Evolutionary conservation across 2,329 filamentous ascomycete species (phyloP).

Genomic region (Sclerotinia sclerotiorum): DNA sequence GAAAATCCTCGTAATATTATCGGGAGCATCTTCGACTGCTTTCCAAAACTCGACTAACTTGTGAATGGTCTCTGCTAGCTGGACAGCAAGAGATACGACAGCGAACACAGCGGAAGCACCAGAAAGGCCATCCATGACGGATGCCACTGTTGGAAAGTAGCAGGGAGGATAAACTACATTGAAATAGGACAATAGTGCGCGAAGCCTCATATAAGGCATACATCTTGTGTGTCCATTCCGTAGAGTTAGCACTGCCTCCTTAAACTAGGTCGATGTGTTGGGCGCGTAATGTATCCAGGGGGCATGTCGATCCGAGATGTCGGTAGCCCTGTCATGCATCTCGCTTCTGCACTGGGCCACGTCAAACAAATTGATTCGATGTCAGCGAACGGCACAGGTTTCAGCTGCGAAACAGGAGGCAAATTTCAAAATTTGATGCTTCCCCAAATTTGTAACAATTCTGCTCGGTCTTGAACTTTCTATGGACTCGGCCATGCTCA

Average conservation of each 20-base stretch:
- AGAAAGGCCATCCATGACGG: constrained; percentile 12
- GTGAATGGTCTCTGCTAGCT: constrained; percentile 8
- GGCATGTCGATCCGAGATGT: background rate
- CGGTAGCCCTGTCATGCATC: background rate
- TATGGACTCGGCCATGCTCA: background rate
- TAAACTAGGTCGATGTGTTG: background rate
- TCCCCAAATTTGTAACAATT: background rate
- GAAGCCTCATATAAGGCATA: constrained; percentile 13
- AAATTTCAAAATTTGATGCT: background rate
- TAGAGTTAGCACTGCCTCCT: constrained; percentile 1
- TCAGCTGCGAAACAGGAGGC: background rate
- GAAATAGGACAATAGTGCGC: background rate
- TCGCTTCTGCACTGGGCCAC: constrained; percentile 5
- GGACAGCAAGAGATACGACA: background rate
- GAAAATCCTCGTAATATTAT: background rate
- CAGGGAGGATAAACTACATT: background rate
- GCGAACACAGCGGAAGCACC: background rate
- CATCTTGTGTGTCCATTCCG: background rate
- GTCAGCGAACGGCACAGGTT: background rate
- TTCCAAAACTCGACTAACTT: constrained; percentile 15
- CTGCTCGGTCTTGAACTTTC: background rate
- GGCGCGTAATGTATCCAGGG: constrained; percentile 3
- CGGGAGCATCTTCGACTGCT: constrained; percentile 14
- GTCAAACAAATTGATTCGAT: constrained; percentile 13
- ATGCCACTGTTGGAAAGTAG: background rate